Evolutionary conservation across 257 asterid species (phyloP), one percentile per base, ranked within the genome.

Genomic region (Solanum sitiens): DNA sequence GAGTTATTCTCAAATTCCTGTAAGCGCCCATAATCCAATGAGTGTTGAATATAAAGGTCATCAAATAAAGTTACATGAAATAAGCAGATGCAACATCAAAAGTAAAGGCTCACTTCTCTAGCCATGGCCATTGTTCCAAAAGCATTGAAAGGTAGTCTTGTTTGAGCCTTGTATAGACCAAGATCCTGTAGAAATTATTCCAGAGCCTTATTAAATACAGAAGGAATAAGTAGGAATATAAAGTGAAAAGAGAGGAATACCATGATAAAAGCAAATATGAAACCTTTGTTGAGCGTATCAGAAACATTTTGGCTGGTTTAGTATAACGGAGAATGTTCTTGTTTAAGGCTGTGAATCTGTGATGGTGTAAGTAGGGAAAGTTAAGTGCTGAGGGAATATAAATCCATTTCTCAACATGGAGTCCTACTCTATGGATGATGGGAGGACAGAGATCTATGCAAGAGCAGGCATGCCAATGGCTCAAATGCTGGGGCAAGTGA

Each of bases 51-150:
- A 47, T 35, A 70, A 42, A 47, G 73, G 68, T 77, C 40, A 72
- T 13, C 56, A 40, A 39, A 40, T 40, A 2, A 13, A 88, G 86
- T 11, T 23, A 76, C 61, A 82, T 30, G 70, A 53, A 8, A 50
- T 18, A 50, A 53, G 70, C 32, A 82, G 86, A 32, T 30, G 70
- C 86, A 32, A 32, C 20, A 3, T 33, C 67, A 53, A 82, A 27
- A 39, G 74, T 23, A 14, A 76, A 87, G 76, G 80, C 90, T 94
- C 88, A 96, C 99, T 77, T 97, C 99, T 90, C 99, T 91, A 72
- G 99, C 99, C 99, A 96, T 96, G 77, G 99, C 98, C 99, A 97
- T 94, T 79, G 99, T 97, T 87, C 99, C 99, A 80, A 97, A 97
- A 47, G 99, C 99, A 91, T 97, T 97, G 84, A 97, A 97, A 5